Percentiles rank a stretch among this genome's conserved stretches.
Evolutionary conservation across 768 basidiomycete species (phyloP).

Genomic region (Tephrocybe rancida): DNA sequence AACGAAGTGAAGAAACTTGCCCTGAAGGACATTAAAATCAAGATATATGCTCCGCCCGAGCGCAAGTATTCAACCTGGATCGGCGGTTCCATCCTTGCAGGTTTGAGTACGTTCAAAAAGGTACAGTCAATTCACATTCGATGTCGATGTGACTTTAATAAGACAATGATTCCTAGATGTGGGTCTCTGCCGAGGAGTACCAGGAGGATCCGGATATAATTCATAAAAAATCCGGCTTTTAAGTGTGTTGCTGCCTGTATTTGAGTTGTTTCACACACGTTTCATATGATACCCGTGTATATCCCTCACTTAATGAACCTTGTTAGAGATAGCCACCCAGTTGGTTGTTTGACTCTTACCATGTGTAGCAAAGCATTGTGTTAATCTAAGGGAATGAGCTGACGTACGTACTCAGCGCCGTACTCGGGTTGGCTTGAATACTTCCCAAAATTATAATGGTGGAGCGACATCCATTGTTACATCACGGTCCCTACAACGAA

Average conservation of each 20-base stretch:
- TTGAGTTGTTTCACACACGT: slow-evolving; percentile 10
- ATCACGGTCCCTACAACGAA: no score
- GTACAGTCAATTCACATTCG: slow-evolving; percentile 37
- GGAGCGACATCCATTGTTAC: no score
- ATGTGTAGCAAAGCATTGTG: no score
- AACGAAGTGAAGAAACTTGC: slow-evolving; percentile 97
- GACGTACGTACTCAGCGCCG: no score
- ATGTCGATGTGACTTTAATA: slow-evolving; percentile 13
- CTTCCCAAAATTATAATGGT: no score
- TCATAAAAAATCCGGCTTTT: slow-evolving; percentile 93
- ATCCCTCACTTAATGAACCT: slow-evolving; percentile 8
- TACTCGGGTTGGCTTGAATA: no score
- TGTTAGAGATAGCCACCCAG: neutral
- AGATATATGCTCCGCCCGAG: slow-evolving; percentile 99
- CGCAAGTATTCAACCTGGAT: slow-evolving; percentile 98
- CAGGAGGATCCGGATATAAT: slow-evolving; percentile 99
- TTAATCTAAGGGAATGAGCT: no score
- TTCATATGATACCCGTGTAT: slow-evolving; percentile 32
- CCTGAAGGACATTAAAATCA: slow-evolving; percentile 95
- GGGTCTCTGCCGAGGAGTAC: slow-evolving; percentile 99
- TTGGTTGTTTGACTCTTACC: no score
- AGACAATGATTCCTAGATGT: slow-evolving; percentile 68
- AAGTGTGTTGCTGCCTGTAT: slow-evolving; percentile 22
- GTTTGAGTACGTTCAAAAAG: slow-evolving; percentile 97
- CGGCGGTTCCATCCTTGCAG: slow-evolving; percentile 95